Percentiles rank a stretch among this genome's conserved stretches.
Conservation (phyloP, 768 basidiomycete species). For the Naematelia aurantialba region DNA sequence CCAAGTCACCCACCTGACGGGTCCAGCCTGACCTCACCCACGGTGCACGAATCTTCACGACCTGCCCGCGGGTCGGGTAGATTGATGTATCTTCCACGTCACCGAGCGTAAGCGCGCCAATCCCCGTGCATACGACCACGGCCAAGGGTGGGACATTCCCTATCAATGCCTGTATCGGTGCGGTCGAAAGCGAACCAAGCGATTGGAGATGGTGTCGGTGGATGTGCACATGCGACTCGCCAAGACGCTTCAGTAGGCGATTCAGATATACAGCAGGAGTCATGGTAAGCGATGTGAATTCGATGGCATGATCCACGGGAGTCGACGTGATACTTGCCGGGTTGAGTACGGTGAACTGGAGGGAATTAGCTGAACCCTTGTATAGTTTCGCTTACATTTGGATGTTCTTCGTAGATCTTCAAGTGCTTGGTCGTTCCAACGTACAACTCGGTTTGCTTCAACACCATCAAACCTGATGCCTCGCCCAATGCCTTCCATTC, state of each 20-base stretch:
- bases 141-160: slow-evolving; percentile 16
- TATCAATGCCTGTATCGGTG: slow-evolving; percentile 19
- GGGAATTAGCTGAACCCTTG: slow-evolving; percentile 6
- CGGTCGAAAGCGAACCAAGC: slow-evolving; percentile 24
- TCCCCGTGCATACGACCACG: slow-evolving; percentile 45
- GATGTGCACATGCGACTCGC: slow-evolving; percentile 8
- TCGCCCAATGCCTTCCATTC: slow-evolving; percentile 14
- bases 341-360: slow-evolving; percentile 17
- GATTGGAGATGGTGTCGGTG: slow-evolving; percentile 32
- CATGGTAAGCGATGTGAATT: slow-evolving; percentile 51
- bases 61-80: slow-evolving; percentile 49
- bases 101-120: slow-evolving; percentile 44
- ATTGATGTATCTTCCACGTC: slow-evolving; percentile 27
- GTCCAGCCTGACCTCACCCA: slow-evolving; percentile 47
- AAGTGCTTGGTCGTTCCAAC: slow-evolving; percentile 42
- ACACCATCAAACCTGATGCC: slow-evolving; percentile 38
- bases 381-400: slow-evolving; percentile 37
- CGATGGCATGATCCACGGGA: slow-evolving; percentile 39
- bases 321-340: neutral
- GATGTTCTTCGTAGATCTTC: slow-evolving; percentile 46
- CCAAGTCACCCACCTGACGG: slow-evolving; percentile 37
- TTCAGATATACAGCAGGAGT: slow-evolving; percentile 44
- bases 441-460: slow-evolving; percentile 50
- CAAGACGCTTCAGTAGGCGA: slow-evolving; percentile 31
- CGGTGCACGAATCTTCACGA: slow-evolving; percentile 40